These are phyloP conservation scores for Eimeria sp. DNA, from an alignment of 169 alveolate species.

Conservation along the genomic window DNA sequence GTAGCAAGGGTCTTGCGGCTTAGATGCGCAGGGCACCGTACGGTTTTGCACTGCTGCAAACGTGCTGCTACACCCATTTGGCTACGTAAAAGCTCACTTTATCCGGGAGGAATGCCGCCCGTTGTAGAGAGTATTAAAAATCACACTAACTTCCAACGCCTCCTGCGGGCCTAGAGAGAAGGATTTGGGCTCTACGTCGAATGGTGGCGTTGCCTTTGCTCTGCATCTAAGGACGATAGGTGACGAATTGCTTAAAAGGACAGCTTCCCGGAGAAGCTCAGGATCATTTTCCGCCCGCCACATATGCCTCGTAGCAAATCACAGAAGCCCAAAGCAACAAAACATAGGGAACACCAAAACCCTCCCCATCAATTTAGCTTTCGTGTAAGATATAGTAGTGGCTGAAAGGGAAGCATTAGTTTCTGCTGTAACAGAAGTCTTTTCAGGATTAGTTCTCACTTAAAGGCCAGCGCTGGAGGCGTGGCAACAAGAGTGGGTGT, in stretches of 20 bases:
- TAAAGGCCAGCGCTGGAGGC: constrained; percentile 41
- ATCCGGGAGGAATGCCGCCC: constrained; percentile 78
- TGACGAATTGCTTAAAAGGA: constrained; percentile 91
- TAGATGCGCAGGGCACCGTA: background rate
- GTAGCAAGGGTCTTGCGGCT: background rate
- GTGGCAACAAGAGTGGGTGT: constrained; percentile 60
- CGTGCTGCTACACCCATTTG: constrained; percentile 18
- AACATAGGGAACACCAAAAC: background rate
- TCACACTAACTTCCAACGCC: constrained; percentile 89
- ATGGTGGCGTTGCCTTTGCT: constrained; percentile 92
- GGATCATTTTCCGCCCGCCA: constrained; percentile 16
- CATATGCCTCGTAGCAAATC: constrained; percentile 23
- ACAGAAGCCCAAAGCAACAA: background rate
- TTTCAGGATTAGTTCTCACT: constrained; percentile 4
- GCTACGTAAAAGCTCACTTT: constrained; percentile 35
- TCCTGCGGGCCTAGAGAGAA: constrained; percentile 90
- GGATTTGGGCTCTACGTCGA: constrained; percentile 89
- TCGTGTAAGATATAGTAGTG: background rate
- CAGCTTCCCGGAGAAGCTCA: constrained; percentile 84
- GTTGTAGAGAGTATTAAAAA: constrained; percentile 91
- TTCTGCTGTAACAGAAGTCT: background rate
- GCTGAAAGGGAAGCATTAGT: background rate
- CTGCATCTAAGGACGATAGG: constrained; percentile 91
- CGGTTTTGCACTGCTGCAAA: constrained; percentile 86
- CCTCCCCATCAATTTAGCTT: background rate